A percentile compares a stretch with the other conserved stretches of the same genome.
Conservation (phyloP, 495 filamentous ascomycete species). For the Aspergillus saccharolyticus region DNA sequence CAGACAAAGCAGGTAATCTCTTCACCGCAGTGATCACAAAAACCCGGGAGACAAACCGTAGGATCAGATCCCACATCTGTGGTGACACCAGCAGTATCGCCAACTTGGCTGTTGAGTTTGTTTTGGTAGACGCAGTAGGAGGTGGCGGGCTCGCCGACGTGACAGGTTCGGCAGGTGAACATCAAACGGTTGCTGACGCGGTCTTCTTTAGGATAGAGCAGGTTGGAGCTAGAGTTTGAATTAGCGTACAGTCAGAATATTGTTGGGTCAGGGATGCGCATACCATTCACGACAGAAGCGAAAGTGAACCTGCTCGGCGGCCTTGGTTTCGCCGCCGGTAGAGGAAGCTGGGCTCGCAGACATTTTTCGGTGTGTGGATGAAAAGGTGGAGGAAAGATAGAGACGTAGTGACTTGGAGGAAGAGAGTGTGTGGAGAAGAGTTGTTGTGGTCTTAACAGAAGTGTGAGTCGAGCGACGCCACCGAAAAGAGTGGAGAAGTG, state of each 20-base stretch:
- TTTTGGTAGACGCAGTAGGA: slow-evolving; percentile 90
- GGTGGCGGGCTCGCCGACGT: slow-evolving; percentile 77
- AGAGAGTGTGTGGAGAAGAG: not conserved
- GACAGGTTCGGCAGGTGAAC: slow-evolving; percentile 86
- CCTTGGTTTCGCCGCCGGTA: slow-evolving; percentile 48
- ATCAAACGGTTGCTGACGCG: slow-evolving; percentile 56
- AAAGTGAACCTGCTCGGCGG: slow-evolving; percentile 81
- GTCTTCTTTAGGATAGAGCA: slow-evolving; percentile 96
- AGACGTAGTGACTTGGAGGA: not conserved
- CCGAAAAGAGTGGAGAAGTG: not conserved
- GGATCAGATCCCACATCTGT: slow-evolving; percentile 95
- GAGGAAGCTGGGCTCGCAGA: slow-evolving; percentile 60
- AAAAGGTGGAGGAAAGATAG: no score
- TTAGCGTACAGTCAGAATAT: slow-evolving; percentile 17
- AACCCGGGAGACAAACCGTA: slow-evolving; percentile 73
- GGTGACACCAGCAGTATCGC: slow-evolving; percentile 94
- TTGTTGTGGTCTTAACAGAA: not conserved
- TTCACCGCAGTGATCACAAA: slow-evolving; percentile 51
- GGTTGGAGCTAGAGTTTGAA: slow-evolving; percentile 64
- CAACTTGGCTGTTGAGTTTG: slow-evolving; percentile 78
- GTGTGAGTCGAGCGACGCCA: not conserved
- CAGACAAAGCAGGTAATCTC: slow-evolving; percentile 47
- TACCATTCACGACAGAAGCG: slow-evolving; percentile 96
- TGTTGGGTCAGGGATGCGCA: slow-evolving; percentile 11
- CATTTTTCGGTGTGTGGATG: slow-evolving; percentile 30